A percentile compares a stretch with the other conserved stretches of the same genome.
Conservation (phyloP, 2,329 filamentous ascomycete species). For the Colletotrichum tanaceti region DNA sequence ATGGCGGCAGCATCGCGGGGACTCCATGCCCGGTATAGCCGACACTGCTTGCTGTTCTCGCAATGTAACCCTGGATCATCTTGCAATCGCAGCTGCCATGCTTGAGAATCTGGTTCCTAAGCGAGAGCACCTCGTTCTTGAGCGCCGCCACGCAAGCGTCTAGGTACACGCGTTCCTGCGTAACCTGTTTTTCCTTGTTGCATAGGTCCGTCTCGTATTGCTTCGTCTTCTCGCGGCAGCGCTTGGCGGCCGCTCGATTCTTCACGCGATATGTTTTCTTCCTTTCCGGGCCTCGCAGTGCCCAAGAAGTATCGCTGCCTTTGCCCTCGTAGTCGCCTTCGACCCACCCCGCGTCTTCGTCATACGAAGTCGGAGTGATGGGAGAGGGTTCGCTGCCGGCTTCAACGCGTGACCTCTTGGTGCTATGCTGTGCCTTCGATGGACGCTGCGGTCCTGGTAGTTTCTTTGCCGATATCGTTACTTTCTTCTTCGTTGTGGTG, state of each 20-base stretch:
- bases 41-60: slow-evolving; percentile 24
- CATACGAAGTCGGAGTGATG: not conserved
- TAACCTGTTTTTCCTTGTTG: slow-evolving; percentile 24
- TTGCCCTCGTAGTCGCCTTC: not conserved
- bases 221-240: slow-evolving; percentile 39
- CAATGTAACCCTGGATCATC: slow-evolving; percentile 34
- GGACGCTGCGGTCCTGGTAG: not conserved
- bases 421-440: not conserved
- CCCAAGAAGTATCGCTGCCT: not conserved
- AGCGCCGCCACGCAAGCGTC: slow-evolving; percentile 29
- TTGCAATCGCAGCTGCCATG: slow-evolving; percentile 37
- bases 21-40: not conserved
- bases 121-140: slow-evolving; percentile 30
- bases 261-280: slow-evolving; percentile 34
- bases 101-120: slow-evolving; percentile 33
- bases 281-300: not conserved
- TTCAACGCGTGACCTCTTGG: not conserved
- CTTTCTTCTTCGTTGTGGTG: not conserved
- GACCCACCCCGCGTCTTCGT: not conserved
- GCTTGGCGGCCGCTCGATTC: slow-evolving; percentile 39
- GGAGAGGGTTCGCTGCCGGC: not conserved
- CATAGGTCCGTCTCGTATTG: slow-evolving; percentile 33
- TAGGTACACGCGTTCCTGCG: slow-evolving; percentile 26
- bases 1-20: not conserved
- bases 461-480: not conserved